These are phyloP conservation scores for Polygonum aviculare DNA, from an alignment of 148 eudicot genomes.

Conservation along the genomic window DNA sequence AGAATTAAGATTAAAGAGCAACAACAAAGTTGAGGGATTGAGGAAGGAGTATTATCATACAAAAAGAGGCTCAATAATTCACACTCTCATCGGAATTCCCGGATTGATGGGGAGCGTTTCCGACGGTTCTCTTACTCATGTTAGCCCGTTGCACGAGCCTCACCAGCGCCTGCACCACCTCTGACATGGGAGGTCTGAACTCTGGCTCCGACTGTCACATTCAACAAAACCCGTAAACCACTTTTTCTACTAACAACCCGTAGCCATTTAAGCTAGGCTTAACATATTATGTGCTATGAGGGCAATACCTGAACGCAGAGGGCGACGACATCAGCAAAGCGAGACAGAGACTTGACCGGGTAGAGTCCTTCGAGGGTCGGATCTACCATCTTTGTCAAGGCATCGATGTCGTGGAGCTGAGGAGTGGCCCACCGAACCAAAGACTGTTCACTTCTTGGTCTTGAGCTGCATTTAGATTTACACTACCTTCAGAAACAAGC, in stretches of 20 bases:
- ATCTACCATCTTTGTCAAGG: constrained; percentile 67
- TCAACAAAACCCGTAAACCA: background rate
- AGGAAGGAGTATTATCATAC: background rate
- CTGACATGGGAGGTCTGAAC: constrained; percentile 77
- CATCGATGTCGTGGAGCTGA: constrained; percentile 78
- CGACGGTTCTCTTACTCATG: constrained; percentile 73
- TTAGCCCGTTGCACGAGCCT: constrained; percentile 65
- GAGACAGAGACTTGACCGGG: constrained; percentile 64
- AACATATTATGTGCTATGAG: background rate
- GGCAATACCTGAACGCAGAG: constrained; percentile 59
- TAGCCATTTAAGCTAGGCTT: background rate
- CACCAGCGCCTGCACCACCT: constrained; percentile 69
- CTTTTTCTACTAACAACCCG: background rate
- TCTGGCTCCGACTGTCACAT: constrained; percentile 57
- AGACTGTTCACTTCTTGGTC: constrained; percentile 54
- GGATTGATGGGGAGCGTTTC: constrained; percentile 17
- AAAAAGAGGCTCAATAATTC: constrained; percentile 7
- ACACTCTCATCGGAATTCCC: constrained; percentile 1
- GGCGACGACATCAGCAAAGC: constrained; percentile 68
- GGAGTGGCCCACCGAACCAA: constrained; percentile 83
- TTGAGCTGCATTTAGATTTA: constrained; percentile 33
- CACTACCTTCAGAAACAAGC: background rate
- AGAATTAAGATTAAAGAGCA: background rate
- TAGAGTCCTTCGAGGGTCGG: constrained; percentile 59
- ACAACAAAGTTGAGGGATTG: background rate